These are phyloP conservation scores for Solanum chilense DNA, from an alignment of 257 asterid genomes.

Conservation along the genomic window DNA sequence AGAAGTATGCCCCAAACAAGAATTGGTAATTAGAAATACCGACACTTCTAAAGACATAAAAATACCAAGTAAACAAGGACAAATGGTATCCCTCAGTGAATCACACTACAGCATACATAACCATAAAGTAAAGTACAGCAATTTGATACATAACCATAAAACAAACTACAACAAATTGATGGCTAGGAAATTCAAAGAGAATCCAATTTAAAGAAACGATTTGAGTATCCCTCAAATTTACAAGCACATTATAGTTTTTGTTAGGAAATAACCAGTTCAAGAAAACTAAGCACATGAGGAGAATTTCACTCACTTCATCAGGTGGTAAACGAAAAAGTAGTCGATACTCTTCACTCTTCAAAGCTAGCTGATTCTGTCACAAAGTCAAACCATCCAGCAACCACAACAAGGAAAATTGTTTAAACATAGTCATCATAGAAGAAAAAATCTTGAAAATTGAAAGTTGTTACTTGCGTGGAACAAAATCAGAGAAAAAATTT, in stretches of 20 bases:
- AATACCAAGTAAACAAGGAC: not conserved
- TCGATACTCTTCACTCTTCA: conserved; percentile 90
- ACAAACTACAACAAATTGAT: not conserved
- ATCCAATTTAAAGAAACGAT: not conserved
- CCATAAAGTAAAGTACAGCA: not conserved
- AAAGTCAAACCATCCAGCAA: not conserved
- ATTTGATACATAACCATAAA: not conserved
- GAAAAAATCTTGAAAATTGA: not conserved
- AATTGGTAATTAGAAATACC: not conserved
- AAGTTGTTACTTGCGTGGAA: not conserved
- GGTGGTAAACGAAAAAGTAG: conserved; percentile 85
- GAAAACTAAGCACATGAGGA: not conserved
- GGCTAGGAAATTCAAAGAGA: not conserved
- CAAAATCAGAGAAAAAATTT: not conserved
- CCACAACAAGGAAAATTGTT: conserved; percentile 3
- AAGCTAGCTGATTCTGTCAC: conserved; percentile 42
- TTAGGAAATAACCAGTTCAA: not conserved
- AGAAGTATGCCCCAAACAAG: not conserved
- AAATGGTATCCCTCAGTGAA: not conserved
- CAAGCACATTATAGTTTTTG: not conserved
- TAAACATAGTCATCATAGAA: not conserved
- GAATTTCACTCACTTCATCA: conserved; percentile 64
- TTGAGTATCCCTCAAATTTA: not conserved
- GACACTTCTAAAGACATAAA: not conserved
- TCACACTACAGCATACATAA: not conserved